Evolutionary conservation across 2,329 filamentous ascomycete species (phyloP).

Genomic region (Aspergillus viridinutans): DNA sequence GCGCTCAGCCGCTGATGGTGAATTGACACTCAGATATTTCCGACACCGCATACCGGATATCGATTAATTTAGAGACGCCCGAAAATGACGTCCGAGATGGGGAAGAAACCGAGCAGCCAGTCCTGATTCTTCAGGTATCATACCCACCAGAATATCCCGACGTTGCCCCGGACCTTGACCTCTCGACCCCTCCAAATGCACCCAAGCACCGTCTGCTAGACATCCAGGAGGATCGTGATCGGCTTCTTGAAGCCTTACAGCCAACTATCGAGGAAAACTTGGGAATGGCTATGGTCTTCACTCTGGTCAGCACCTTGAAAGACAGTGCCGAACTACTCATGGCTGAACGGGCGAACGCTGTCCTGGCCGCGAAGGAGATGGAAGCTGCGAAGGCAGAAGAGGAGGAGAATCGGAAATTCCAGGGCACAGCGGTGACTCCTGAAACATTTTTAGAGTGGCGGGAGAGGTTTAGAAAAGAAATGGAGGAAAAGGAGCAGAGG

Average conservation of each 20-base stretch:
- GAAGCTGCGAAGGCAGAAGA: slow-evolving; percentile 63
- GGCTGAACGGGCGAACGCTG: slow-evolving; percentile 64
- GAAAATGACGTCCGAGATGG: slow-evolving; percentile 51
- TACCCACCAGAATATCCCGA: slow-evolving; percentile 93
- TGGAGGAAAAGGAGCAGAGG: slow-evolving; percentile 65
- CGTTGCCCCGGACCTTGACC: slow-evolving; percentile 74
- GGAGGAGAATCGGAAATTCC: slow-evolving; percentile 95
- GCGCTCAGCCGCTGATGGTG: slow-evolving; percentile 12
- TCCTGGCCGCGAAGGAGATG: slow-evolving; percentile 50
- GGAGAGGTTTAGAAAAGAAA: slow-evolving; percentile 70
- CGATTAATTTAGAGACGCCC: slow-evolving; percentile 74
- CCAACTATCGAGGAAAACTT: slow-evolving; percentile 85
- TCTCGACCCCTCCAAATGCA: slow-evolving; percentile 68
- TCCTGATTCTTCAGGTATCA: slow-evolving; percentile 75
- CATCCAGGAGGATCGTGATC: slow-evolving; percentile 72
- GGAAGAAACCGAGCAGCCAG: slow-evolving; percentile 59
- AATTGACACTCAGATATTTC: slow-evolving; percentile 65
- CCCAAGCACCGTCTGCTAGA: slow-evolving; percentile 69
- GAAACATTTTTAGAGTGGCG: slow-evolving; percentile 84
- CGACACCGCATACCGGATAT: slow-evolving; percentile 82
- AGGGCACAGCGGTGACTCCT: slow-evolving; percentile 81
- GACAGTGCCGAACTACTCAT: slow-evolving; percentile 87
- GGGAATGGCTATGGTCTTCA: slow-evolving; percentile 97
- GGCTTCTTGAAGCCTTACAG: slow-evolving; percentile 65
- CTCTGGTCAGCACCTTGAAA: slow-evolving; percentile 80